A percentile compares a stretch with the other conserved stretches of the same genome.
phyloP scores from a whole-genome alignment of 2,329 filamentous ascomycete species.

The Colletotrichum sp. region DNA sequence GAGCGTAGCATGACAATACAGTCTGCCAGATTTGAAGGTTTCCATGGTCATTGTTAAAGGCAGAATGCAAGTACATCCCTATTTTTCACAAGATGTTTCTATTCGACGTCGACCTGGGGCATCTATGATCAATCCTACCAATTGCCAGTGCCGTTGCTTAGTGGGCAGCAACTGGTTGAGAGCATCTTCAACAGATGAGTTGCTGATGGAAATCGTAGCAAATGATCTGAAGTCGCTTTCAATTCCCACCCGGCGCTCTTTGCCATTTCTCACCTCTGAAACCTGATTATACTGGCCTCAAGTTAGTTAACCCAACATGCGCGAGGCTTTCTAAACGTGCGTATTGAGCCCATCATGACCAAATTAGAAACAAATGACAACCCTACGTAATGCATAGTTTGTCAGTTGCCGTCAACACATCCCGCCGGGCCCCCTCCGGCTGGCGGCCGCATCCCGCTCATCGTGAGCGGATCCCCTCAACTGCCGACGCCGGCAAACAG shows the following conservation, averaged over 20 bases:
- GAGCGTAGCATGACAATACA: background rate
- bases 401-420: background rate
- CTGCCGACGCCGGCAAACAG: background rate
- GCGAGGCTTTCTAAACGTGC: background rate
- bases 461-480: background rate
- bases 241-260: background rate
- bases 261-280: background rate
- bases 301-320: background rate
- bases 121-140: background rate
- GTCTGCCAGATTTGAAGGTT: background rate
- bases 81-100: background rate
- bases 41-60: background rate
- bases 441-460: background rate
- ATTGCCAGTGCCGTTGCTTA: background rate
- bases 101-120: background rate
- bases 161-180: background rate
- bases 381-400: background rate
- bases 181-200: background rate
- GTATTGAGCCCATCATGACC: background rate
- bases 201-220: background rate
- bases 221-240: background rate
- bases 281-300: background rate
- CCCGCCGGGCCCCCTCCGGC: background rate
- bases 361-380: background rate
- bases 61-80: background rate